Base-by-base conservation (phyloP, 768 basidiomycete genomes). In the Porpolomopsis calyptriformis region DNA sequence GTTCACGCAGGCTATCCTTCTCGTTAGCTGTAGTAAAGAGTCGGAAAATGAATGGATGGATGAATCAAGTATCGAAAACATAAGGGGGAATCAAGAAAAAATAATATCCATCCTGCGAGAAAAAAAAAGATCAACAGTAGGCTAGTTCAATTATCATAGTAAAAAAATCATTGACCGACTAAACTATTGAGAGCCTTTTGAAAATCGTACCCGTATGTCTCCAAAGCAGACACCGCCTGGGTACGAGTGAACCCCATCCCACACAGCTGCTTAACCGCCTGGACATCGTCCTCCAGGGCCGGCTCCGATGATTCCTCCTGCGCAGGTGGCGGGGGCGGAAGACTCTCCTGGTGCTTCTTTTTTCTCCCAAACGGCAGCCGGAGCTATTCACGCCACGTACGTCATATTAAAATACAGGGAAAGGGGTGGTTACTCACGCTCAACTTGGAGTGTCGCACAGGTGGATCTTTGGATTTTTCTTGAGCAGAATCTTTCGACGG, bases 211-310 rank as follows among this genome's bases (percentile, higher is more conserved):
- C 78, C 80, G 57, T 85, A 71, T 47, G 76, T 80, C 62, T 94
- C 93, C 4, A 98, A 70, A 10, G 93, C 90, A 10, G 73, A 73
- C 5, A 97, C 76, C 0, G 89, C 87, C 59, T 92, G 81, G 12
- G 68, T 62, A 34, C 93, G 76, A 50, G 75, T 81, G 69, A 98
- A 97, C 20, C 94, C 94, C 92, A 97, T 96, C 16, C 73, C 75
- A 39, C 79, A 80, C 33, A 98, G 67, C 57, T 85, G 80, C 57
- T 80, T 85, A 18, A 92, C 84, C 1, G 80, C 67, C 50, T 81
- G 79, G 10, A 80, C 78, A 48, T 91, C 85, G 51, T 85, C 85
- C 23, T 79, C 80, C 10, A 70, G 68, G 10, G 73, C 73, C 1
- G 82, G 77, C 31, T 70, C 57, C 24, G 58, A 50, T 1, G 65